Conservation (phyloP, 2,329 filamentous ascomycete genomes). For the Apiospora marii region DNA sequence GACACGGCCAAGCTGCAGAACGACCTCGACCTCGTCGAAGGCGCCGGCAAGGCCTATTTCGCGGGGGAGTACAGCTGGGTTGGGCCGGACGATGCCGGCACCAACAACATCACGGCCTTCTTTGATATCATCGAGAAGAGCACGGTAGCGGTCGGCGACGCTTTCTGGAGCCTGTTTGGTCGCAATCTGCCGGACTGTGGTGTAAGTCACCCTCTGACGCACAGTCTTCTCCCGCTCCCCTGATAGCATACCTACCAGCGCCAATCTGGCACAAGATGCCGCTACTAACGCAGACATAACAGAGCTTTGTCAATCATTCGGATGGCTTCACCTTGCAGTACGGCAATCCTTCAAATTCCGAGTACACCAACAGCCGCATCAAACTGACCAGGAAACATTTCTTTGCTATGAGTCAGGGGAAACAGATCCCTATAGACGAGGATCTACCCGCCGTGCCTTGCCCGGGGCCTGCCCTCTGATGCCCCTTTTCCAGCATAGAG, state of each 20-base stretch:
- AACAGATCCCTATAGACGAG: conserved; percentile 42
- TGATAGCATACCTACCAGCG: background rate
- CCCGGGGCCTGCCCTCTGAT: conserved; percentile 37
- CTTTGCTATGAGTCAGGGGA: conserved; percentile 45
- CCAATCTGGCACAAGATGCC: too few relatives aligned
- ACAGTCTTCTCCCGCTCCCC: background rate
- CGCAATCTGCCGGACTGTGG: conserved; percentile 53
- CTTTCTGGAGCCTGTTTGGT: conserved; percentile 57
- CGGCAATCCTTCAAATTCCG: conserved; percentile 50
- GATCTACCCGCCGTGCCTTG: conserved; percentile 50
- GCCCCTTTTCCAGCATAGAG: background rate
- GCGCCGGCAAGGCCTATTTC: conserved; percentile 49
- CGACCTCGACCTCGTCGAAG: conserved; percentile 48
- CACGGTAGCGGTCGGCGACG: conserved; percentile 48
- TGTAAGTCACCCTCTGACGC: conserved; percentile 38
- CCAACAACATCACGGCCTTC: conserved; percentile 47
- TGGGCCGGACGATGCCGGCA: conserved; percentile 36
- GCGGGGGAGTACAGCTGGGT: conserved; percentile 58
- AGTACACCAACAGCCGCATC: conserved; percentile 46
- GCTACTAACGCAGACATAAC: conserved; percentile 2
- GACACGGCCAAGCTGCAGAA: conserved; percentile 47
- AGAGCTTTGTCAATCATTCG: conserved; percentile 52
- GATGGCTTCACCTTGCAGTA: conserved; percentile 57
- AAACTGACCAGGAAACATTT: conserved; percentile 53
- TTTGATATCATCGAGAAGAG: conserved; percentile 49